Percentiles rank a stretch among this genome's conserved stretches.
Evolutionary conservation across 108 stramenopile genomes (phyloP).

Genomic region (Skeletonema potamos): DNA sequence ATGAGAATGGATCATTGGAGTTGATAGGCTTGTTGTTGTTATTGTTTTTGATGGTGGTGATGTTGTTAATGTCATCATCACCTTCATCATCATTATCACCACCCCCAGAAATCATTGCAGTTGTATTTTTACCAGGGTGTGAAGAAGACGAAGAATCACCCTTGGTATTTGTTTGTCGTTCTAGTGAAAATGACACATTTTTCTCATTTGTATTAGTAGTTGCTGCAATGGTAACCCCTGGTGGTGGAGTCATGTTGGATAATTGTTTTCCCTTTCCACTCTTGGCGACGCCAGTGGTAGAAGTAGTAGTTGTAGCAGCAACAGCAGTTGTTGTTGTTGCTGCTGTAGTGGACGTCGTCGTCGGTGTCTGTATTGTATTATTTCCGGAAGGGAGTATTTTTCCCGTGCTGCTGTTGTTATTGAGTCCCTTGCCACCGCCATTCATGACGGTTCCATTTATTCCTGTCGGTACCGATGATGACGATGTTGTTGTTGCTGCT

Average conservation of each 20-base stretch:
- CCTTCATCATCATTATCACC: neutral
- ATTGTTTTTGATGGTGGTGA: neutral
- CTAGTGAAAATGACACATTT: constrained; percentile 30
- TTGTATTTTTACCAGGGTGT: too few relatives aligned
- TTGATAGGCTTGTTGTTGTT: neutral
- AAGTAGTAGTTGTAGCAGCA: too few relatives aligned
- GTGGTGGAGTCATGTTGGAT: constrained; percentile 13
- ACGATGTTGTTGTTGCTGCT: neutral
- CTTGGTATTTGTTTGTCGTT: constrained; percentile 13
- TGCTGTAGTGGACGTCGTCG: neutral
- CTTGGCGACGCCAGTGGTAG: neutral
- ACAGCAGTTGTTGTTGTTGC: neutral
- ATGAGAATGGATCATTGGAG: neutral
- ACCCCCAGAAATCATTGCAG: constrained; percentile 3
- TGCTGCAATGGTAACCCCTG: neutral
- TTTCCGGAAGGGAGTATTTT: constrained; percentile 17
- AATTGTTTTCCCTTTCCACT: constrained; percentile 39
- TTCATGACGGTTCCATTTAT: neutral
- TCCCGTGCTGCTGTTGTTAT: neutral
- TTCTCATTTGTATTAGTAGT: constrained; percentile 12
- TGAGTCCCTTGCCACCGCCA: neutral
- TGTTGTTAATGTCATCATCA: too few relatives aligned
- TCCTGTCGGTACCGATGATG: neutral
- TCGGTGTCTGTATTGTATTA: constrained; percentile 10
- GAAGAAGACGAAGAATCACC: constrained; percentile 23